These are phyloP conservation scores for Dothideomycetes sp. DNA, from an alignment of 2,329 filamentous ascomycete genomes.

Conservation along the genomic window DNA sequence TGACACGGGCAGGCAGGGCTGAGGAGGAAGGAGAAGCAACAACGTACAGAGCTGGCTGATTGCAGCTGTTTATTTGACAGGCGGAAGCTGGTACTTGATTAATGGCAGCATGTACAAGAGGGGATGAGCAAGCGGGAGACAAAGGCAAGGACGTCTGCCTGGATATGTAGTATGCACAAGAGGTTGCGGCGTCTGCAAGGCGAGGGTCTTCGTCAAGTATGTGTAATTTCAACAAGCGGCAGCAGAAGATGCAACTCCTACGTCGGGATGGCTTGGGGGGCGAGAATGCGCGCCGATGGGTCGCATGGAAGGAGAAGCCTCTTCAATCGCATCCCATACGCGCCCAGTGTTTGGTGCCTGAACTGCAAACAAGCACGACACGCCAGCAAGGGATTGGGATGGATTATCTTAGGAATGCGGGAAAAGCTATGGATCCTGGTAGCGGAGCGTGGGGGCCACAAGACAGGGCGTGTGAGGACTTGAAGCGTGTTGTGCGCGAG, in stretches of 20 bases:
- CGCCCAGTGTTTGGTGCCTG: neutral
- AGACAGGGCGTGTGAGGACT: neutral
- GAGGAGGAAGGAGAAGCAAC: too few relatives aligned
- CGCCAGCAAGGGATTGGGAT: neutral
- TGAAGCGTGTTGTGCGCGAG: too few relatives aligned
- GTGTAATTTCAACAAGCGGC: conserved; percentile 8
- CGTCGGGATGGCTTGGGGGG: neutral
- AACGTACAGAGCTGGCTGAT: too few relatives aligned
- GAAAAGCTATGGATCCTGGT: too few relatives aligned
- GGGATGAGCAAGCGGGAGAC: neutral
- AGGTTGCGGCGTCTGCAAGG: conserved; percentile 8
- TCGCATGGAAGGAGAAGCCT: conserved; percentile 7
- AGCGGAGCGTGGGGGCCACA: too few relatives aligned
- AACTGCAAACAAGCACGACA: too few relatives aligned
- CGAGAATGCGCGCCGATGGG: conserved; percentile 4
- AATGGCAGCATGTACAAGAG: conserved; percentile 3
- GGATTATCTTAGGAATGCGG: neutral
- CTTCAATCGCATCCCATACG: neutral
- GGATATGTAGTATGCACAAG: conserved; percentile 7
- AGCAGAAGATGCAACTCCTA: neutral
- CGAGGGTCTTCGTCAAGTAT: conserved; percentile 4
- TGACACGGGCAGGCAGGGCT: too few relatives aligned
- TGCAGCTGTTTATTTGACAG: too few relatives aligned
- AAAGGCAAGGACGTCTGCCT: neutral
- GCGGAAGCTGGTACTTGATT: neutral